These are phyloP conservation scores for Gracilaria domingensis DNA, from an alignment of 23 red algal species.

Conservation along the genomic window DNA sequence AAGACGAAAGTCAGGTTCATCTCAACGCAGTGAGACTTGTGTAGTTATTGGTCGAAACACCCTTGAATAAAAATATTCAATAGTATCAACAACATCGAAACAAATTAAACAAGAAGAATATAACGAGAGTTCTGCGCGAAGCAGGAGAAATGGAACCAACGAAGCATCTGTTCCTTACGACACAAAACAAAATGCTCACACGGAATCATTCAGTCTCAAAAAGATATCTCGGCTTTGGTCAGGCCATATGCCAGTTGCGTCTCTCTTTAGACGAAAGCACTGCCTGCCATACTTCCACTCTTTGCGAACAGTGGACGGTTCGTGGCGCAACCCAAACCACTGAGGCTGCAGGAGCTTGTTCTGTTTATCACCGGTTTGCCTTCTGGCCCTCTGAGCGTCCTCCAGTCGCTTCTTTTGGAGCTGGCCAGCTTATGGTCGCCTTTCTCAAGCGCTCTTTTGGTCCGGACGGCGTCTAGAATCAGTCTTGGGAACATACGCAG, in stretches of 20 bases:
- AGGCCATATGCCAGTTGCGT: conserved; percentile 18
- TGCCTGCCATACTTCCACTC: conserved; percentile 41
- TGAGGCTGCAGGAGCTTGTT: neutral
- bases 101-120: neutral
- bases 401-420: conserved; percentile 67
- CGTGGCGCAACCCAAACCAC: conserved; percentile 41
- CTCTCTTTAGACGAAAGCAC: conserved; percentile 40
- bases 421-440: conserved; percentile 52
- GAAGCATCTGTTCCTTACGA: too few species aligned
- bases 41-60: neutral
- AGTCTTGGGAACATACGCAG: conserved; percentile 45
- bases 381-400: conserved; percentile 49
- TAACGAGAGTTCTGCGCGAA: too few species aligned
- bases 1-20: conserved; percentile 13
- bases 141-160: too few species aligned
- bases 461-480: conserved; percentile 74
- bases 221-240: conserved; percentile 33
- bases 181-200: neutral
- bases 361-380: neutral
- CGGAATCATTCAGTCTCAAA: neutral
- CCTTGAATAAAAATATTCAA: neutral
- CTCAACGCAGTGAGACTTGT: neutral
- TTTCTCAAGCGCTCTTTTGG: conserved; percentile 74
- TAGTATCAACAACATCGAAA: neutral
- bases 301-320: conserved; percentile 12